A percentile compares a stretch with the other conserved stretches of the same genome.
Conservation (phyloP, 2,329 filamentous ascomycete genomes). For the Pseudomassariella vexata region DNA sequence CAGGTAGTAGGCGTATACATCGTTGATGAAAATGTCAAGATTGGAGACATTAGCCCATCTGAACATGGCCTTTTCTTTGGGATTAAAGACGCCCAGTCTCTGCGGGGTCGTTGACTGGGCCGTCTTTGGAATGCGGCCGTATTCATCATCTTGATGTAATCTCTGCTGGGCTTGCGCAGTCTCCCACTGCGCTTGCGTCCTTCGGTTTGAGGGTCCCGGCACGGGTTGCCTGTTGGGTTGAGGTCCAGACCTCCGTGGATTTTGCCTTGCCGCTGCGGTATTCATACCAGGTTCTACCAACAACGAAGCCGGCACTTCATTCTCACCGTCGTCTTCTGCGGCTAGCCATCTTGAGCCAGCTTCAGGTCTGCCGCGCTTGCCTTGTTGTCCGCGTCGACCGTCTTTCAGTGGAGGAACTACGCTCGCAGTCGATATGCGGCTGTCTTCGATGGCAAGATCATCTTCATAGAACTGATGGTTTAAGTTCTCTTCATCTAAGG, state of each 20-base stretch:
- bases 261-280: conserved; percentile 13
- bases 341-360: conserved; percentile 20
- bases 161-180: conserved; percentile 44
- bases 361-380: conserved; percentile 10
- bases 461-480: conserved; percentile 45
- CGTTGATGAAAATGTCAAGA: conserved; percentile 78
- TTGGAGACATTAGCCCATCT: conserved; percentile 90
- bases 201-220: conserved; percentile 36
- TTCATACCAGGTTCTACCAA: conserved; percentile 46
- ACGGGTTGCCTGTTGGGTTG: conserved; percentile 21
- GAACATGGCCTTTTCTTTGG: conserved; percentile 78
- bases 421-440: conserved; percentile 37
- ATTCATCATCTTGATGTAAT: conserved; percentile 35
- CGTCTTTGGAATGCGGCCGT: conserved; percentile 11
- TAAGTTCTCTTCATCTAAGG: conserved; percentile 48
- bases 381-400: conserved; percentile 9
- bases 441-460: conserved; percentile 41
- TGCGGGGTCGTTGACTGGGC: conserved; percentile 11
- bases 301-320: conserved; percentile 60
- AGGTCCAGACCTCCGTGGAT: conserved; percentile 16
- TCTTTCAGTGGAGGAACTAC: conserved; percentile 15
- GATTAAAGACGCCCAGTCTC: conserved; percentile 20
- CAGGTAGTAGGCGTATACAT: conserved; percentile 81
- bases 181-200: conserved; percentile 49
- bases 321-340: conserved; percentile 33